Conservation (phyloP, 768 basidiomycete species). For the Harrya chromipes region DNA sequence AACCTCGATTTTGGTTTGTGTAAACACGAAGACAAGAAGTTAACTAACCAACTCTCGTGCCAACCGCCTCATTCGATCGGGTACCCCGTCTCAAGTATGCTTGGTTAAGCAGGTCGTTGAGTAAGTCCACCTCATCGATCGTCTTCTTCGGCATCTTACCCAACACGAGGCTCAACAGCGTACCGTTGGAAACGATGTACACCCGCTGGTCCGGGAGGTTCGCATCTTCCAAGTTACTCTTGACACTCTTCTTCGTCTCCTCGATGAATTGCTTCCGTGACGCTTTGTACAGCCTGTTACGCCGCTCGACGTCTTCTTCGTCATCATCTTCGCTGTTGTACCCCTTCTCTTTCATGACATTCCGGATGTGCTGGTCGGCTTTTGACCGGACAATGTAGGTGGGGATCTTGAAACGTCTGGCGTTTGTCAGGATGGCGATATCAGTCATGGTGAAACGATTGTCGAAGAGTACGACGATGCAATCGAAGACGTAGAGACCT, state of each 20-base stretch:
- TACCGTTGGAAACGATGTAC: no score
- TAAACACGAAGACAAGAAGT: no score
- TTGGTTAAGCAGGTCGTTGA: constrained; percentile 17
- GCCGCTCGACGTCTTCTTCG: constrained; percentile 8
- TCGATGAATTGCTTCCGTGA: constrained; percentile 24
- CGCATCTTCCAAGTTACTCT: no score
- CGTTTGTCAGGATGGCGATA: constrained; percentile 32
- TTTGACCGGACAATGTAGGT: constrained; percentile 33
- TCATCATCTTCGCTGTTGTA: constrained; percentile 19
- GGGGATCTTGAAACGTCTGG: constrained; percentile 31
- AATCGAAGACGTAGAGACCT: constrained; percentile 36
- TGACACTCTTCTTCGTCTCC: no score
- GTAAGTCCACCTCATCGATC: constrained; percentile 22
- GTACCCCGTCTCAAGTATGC: constrained; percentile 5
- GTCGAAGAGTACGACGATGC: constrained; percentile 32
- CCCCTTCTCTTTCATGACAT: constrained; percentile 23
- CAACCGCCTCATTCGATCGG: not conserved
- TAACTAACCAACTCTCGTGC: no score
- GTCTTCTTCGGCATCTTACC: no score
- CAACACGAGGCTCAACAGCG: no score
- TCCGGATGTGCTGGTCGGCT: constrained; percentile 31
- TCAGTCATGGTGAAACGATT: constrained; percentile 35
- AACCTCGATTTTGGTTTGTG: no score
- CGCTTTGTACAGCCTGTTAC: constrained; percentile 3
- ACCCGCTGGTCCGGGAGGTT: no score